Conservation (phyloP, 805 yeast genomes). For the Candida orba region DNA sequence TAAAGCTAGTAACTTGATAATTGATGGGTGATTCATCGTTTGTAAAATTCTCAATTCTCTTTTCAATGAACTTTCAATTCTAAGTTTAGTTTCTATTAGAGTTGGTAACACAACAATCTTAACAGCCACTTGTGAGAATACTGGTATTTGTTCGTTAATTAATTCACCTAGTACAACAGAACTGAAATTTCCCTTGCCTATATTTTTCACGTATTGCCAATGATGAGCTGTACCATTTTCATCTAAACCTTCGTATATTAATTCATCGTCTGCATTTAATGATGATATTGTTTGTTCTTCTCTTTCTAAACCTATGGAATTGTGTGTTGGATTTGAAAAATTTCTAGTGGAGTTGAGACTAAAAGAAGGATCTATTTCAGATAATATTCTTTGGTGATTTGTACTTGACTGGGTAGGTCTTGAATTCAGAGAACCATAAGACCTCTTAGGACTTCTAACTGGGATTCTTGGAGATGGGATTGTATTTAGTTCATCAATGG, state of each 20-base stretch:
- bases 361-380: slow-evolving; percentile 30
- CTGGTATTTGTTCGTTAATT: slow-evolving; percentile 2
- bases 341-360: slow-evolving; percentile 14
- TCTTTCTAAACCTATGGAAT: slow-evolving; percentile 1
- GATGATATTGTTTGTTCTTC: neutral
- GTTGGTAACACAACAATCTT: slow-evolving; percentile 48
- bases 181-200: slow-evolving; percentile 69
- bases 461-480: neutral
- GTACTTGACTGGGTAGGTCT: slow-evolving; percentile 4
- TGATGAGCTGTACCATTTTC: slow-evolving; percentile 6
- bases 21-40: slow-evolving; percentile 56
- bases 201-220: slow-evolving; percentile 32
- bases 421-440: slow-evolving; percentile 2
- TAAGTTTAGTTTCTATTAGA: slow-evolving; percentile 35
- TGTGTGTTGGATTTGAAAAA: slow-evolving; percentile 11
- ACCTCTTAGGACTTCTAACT: neutral
- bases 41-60: slow-evolving; percentile 69
- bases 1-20: slow-evolving; percentile 53
- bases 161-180: slow-evolving; percentile 46
- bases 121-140: slow-evolving; percentile 48
- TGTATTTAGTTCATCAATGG: neutral
- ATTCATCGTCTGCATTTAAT: neutral
- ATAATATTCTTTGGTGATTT: slow-evolving; percentile 23
- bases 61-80: slow-evolving; percentile 55
- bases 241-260: slow-evolving; percentile 14